These are phyloP conservation scores for Ophiocordyceps camponoti-floridani DNA, from an alignment of 2,329 filamentous ascomycete species.

Conservation along the genomic window DNA sequence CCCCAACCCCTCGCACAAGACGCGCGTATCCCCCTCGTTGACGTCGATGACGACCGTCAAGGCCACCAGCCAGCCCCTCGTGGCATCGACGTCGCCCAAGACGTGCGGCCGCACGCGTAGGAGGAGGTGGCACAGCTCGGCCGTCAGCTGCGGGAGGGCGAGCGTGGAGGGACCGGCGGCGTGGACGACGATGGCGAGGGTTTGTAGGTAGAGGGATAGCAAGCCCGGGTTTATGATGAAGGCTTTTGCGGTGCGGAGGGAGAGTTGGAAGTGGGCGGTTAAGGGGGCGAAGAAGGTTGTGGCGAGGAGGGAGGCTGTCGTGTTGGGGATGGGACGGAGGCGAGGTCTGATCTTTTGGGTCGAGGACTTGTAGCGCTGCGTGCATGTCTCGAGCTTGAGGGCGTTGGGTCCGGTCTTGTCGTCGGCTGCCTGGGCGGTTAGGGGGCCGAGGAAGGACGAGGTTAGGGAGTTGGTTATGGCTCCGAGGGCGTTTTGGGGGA, in stretches of 20 bases:
- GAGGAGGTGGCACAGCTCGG: conserved; percentile 71
- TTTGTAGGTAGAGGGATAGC: conserved; percentile 68
- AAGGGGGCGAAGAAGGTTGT: conserved; percentile 75
- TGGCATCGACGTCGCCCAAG: conserved; percentile 44
- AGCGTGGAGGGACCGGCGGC: conserved; percentile 67
- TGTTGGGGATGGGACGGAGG: conserved; percentile 49
- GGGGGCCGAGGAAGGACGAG: conserved; percentile 56
- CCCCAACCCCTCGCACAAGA: conserved; percentile 59
- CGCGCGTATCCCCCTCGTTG: conserved; percentile 53
- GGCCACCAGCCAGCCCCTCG: conserved; percentile 60
- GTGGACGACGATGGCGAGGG: conserved; percentile 65
- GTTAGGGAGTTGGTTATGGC: conserved; percentile 50
- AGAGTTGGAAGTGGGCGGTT: conserved; percentile 60
- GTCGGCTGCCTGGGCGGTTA: conserved; percentile 71
- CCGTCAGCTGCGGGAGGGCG: conserved; percentile 60
- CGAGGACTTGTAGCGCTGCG: conserved; percentile 30
- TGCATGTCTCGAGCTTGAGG: conserved; percentile 82
- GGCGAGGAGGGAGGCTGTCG: conserved; percentile 58
- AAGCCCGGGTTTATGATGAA: conserved; percentile 60
- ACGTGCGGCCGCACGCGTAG: conserved; percentile 45
- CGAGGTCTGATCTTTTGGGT: conserved; percentile 18
- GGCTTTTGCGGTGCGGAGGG: conserved; percentile 28
- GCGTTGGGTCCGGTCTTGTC: conserved; percentile 60
- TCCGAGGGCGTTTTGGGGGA: conserved; percentile 44
- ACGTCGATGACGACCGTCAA: conserved; percentile 69